Conservation (phyloP, 2,329 filamentous ascomycete genomes). For the Cordyceps cateniannulata region DNA sequence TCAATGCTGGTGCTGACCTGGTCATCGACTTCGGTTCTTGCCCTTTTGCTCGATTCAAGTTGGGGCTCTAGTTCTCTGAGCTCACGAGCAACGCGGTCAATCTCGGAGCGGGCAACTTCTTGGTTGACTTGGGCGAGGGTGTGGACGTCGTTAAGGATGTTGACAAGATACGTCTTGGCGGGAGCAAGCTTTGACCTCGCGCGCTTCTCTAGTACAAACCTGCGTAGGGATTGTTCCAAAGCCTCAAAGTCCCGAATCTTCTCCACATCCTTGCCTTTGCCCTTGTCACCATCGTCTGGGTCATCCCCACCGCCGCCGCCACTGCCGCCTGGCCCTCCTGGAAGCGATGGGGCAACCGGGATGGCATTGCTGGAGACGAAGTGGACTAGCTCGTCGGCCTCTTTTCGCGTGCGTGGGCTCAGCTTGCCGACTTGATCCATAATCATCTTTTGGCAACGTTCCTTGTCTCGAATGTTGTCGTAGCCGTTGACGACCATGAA, state of each 20-base stretch:
- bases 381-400: constrained; percentile 86
- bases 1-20: constrained; percentile 78
- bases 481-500: constrained; percentile 99
- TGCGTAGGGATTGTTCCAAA: constrained; percentile 78
- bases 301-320: constrained; percentile 52
- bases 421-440: constrained; percentile 80
- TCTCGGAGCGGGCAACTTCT: constrained; percentile 77
- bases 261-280: constrained; percentile 81
- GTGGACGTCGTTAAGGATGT: constrained; percentile 82
- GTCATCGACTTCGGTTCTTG: constrained; percentile 72
- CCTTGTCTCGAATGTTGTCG: constrained; percentile 87
- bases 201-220: constrained; percentile 93
- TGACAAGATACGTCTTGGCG: constrained; percentile 89
- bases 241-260: constrained; percentile 86
- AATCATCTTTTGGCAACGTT: constrained; percentile 86
- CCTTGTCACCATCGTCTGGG: constrained; percentile 55
- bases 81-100: constrained; percentile 75
- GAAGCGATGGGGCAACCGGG: constrained; percentile 58
- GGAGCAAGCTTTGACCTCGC: constrained; percentile 92
- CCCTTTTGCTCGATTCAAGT: constrained; percentile 76
- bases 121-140: constrained; percentile 79
- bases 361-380: constrained; percentile 98
- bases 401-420: constrained; percentile 91
- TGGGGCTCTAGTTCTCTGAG: constrained; percentile 77
- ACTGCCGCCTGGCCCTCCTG: constrained; percentile 47